Base-by-base conservation (phyloP, 345 rosid species). In the Citrus trifoliata region DNA sequence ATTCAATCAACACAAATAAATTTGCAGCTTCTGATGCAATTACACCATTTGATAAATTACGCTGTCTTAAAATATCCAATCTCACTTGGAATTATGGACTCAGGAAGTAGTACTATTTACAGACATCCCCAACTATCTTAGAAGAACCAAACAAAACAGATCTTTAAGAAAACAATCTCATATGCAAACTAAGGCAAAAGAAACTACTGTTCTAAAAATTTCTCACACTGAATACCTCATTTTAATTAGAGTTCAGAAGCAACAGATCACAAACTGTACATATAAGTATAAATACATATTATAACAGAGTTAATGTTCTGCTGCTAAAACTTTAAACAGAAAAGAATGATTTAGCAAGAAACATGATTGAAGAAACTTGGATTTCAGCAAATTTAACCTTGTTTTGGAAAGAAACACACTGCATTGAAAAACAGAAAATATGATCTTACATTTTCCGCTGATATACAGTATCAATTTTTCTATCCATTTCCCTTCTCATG, bases 381-480 rank as follows among this genome's bases (percentile, higher is more conserved):
- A 53, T 42, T 60, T 73, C 12, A 40, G 48, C 35, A 51, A 48
- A 55, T 12, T 70, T 10, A 75, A 66, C 42, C 75, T 18, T 71
- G 56, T 38, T 37, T 56, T 55, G 35, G 19, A 68, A 64, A 37
- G 27, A 73, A 18, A 21, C 58, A 79, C 48, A 28, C 60, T 19
- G 48, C 46, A 22, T 51, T 51, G 19, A 37, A 35, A 71, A 75
- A 64, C 28, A 48, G 76, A 71, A 63, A 61, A 82, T 33, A 30
- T 6, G 6, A 63, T 71, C 89, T 85, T 86, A 96, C 98, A 96
- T 89, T 81, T 88, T 90, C 58, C 97, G 93, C 78, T 90, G 99
- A 83, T 91, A 94, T 24, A 88, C 94, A 78, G 90, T 90, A 80
- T 96, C 97, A 42, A 88, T 87, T 86, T 86, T 96, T 76, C 88